Evolutionary conservation across 2,329 filamentous ascomycete species (phyloP).

Genomic region (Botryotinia narcissicola): DNA sequence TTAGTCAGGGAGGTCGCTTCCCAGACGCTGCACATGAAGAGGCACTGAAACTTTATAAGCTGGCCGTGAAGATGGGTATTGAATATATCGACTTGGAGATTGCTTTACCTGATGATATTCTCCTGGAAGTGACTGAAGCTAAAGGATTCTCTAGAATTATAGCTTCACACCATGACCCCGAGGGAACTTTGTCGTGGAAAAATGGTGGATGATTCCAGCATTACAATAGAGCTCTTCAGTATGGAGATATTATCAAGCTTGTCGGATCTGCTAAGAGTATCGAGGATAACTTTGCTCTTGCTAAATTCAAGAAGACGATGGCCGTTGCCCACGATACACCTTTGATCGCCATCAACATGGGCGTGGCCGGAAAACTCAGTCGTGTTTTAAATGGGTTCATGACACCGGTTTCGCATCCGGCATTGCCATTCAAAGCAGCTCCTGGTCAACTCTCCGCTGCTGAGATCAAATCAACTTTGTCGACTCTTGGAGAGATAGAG

Average conservation of each 20-base stretch:
- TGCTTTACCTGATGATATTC: conserved; percentile 73
- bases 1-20: conserved; percentile 83
- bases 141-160: conserved; percentile 80
- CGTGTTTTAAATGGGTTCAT: conserved; percentile 89
- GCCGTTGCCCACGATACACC: conserved; percentile 71
- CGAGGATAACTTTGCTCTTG: conserved; percentile 83
- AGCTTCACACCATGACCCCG: conserved; percentile 90
- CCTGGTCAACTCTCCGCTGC: conserved; percentile 88
- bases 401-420: conserved; percentile 89
- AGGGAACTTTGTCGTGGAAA: conserved; percentile 76
- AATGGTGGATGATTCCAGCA: conserved; percentile 89
- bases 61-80: conserved; percentile 77
- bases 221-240: conserved; percentile 87
- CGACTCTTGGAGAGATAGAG: conserved; percentile 75
- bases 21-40: conserved; percentile 72
- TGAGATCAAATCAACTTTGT: conserved; percentile 78
- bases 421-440: conserved; percentile 87
- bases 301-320: conserved; percentile 77
- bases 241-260: conserved; percentile 92
- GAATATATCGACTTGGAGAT: conserved; percentile 95
- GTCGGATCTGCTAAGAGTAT: conserved; percentile 74
- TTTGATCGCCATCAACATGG: conserved; percentile 96
- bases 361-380: conserved; percentile 79
- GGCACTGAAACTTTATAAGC: conserved; percentile 70
- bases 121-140: conserved; percentile 63